Base-by-base conservation (phyloP, 352 stramenopile genomes). In the Globisporangium nunn region DNA sequence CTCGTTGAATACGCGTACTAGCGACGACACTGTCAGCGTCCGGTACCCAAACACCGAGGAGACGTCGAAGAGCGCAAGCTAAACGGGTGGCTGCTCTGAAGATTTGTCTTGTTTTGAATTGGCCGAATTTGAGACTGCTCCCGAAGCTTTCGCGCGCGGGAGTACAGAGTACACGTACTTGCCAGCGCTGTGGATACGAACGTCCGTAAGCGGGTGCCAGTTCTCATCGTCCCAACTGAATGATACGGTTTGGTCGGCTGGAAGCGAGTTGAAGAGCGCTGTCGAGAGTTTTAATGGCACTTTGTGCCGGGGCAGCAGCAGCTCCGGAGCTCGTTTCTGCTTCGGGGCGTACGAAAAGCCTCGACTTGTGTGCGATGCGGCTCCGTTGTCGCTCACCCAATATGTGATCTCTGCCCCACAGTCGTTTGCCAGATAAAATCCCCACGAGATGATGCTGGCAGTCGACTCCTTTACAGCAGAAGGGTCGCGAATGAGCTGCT, bases 401-500 rank as follows among this genome's bases (percentile, higher is more conserved):
- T 86, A 90, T 0, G 72, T 79, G 35, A 94, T 79, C 14, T 61
- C 64, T 1, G 61, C 65, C 0, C 77, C 81, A 1, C 70, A 78
- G 51, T 94, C 81, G 40, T 94, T 94, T 1, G 74, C 75, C 31
- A 94, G 61, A 40, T 88, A 90, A 55, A 90, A 91, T 0, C 85
- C 84, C 4, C 80, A 94, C 1, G 81, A 89, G 54, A 91, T 88
- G 28, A 90, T 66, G 33, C 74, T 90, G 2, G 75, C 78, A 51
- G 62, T 78, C 7, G 78, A 75, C 5, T 78, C 63, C 14, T 68
- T 72, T 7, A 79, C 68, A 0, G 53, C 10, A 2, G 37, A 43
- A 2, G 50, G 17, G 10, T 51, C 53, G 3, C 46, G 41, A 3
- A 75, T 41, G 0, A 83, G 62, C 3, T 73, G 74, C 35, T 83